Evolutionary conservation across 495 filamentous ascomycete species (phyloP).

Genomic region (Antarctomyces pellizariae): DNA sequence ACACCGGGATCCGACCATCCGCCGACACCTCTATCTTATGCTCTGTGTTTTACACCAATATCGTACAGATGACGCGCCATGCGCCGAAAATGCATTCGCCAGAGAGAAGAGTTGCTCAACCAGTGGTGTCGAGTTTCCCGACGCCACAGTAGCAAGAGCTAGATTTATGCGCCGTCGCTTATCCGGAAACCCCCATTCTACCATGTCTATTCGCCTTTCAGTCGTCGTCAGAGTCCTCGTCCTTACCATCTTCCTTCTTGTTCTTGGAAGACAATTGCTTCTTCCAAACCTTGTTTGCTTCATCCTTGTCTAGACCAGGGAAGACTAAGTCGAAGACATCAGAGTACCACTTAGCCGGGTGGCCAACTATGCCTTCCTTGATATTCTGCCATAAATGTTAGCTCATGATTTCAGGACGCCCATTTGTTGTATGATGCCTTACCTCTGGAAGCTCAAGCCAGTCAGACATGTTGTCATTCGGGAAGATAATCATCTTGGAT

Average conservation of each 20-base stretch:
- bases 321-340: constrained; percentile 90
- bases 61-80: too few relatives aligned
- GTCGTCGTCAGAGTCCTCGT: constrained; percentile 18
- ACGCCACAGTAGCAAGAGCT: neutral
- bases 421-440: constrained; percentile 14
- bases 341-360: constrained; percentile 75
- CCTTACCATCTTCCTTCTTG: constrained; percentile 22
- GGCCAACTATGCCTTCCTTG: constrained; percentile 81
- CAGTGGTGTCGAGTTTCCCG: too few relatives aligned
- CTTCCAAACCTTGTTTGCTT: constrained; percentile 51
- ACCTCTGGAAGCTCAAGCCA: constrained; percentile 97
- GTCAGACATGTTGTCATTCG: constrained; percentile 79
- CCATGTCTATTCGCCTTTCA: constrained; percentile 4
- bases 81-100: too few relatives aligned
- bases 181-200: too few relatives aligned
- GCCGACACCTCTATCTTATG: too few relatives aligned
- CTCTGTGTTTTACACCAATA: too few relatives aligned
- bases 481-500: constrained; percentile 89
- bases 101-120: too few relatives aligned
- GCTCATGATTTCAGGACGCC: constrained; percentile 11
- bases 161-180: neutral
- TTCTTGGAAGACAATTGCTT: constrained; percentile 43
- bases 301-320: constrained; percentile 46
- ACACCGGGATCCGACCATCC: too few relatives aligned
- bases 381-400: constrained; percentile 52